Conservation (phyloP, 2,329 filamentous ascomycete genomes). For the Colletotrichum truncatum region DNA sequence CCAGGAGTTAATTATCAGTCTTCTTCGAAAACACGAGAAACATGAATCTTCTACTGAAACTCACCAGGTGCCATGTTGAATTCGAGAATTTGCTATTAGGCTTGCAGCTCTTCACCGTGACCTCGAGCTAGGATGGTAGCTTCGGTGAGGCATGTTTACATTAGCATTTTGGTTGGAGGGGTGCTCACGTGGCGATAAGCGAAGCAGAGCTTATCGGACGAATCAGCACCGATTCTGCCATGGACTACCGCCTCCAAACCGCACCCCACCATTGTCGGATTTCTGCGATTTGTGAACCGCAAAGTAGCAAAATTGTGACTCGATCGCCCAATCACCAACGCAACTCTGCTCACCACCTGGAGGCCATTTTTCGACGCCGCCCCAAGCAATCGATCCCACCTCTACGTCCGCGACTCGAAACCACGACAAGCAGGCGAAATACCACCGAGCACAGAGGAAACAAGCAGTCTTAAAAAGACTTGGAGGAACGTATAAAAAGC, state of each 20-base stretch:
- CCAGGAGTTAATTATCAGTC: slow-evolving; percentile 30
- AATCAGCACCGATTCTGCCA: slow-evolving; percentile 40
- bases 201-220: slow-evolving; percentile 20
- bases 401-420: neutral
- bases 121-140: slow-evolving; percentile 7
- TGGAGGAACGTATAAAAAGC: slow-evolving; percentile 25
- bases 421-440: slow-evolving; percentile 18
- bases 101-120: slow-evolving; percentile 6
- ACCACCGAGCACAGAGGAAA: slow-evolving; percentile 28
- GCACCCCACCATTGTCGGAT: slow-evolving; percentile 49
- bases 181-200: slow-evolving; percentile 31
- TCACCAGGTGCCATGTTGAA: slow-evolving; percentile 51
- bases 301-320: slow-evolving; percentile 58
- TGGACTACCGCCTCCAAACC: slow-evolving; percentile 41
- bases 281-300: slow-evolving; percentile 36
- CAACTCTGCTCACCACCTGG: slow-evolving; percentile 17
- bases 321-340: slow-evolving; percentile 37
- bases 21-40: neutral
- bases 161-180: slow-evolving; percentile 28
- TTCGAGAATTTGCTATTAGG: neutral
- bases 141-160: slow-evolving; percentile 23
- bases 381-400: slow-evolving; percentile 5
- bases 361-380: slow-evolving; percentile 18
- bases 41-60: slow-evolving; percentile 10
- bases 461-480: neutral